phyloP scores from a whole-genome alignment of 2,329 filamentous ascomycete species.

The Monosporascus ibericus region DNA sequence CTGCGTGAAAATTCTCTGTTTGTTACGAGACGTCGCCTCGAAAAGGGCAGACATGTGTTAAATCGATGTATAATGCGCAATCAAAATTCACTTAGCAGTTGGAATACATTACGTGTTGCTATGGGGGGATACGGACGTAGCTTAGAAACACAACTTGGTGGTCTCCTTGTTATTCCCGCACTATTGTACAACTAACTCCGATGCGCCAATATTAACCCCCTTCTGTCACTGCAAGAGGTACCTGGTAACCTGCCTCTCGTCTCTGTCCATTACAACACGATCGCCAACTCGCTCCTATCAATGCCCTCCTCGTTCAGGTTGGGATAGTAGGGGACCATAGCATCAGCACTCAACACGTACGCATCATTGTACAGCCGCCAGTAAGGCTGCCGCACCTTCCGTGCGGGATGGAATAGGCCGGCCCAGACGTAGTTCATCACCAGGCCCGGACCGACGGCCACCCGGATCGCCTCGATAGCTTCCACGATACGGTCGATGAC shows the following conservation, averaged over 20 bases:
- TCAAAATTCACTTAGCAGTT: no score
- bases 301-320: slow-evolving; percentile 75
- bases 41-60: no score
- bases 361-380: slow-evolving; percentile 97
- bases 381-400: slow-evolving; percentile 91
- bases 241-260: neutral
- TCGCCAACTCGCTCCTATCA: slow-evolving; percentile 73
- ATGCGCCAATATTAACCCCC: neutral
- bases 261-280: slow-evolving; percentile 58
- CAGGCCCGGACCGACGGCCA: slow-evolving; percentile 85
- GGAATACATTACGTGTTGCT: no score
- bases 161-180: neutral
- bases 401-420: slow-evolving; percentile 90
- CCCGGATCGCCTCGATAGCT: slow-evolving; percentile 90
- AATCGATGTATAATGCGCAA: no score
- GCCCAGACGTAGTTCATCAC: slow-evolving; percentile 99
- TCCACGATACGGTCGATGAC: slow-evolving; percentile 98
- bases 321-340: slow-evolving; percentile 95
- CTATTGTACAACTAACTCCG: neutral
- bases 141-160: neutral
- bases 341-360: slow-evolving; percentile 87
- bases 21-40: no score
- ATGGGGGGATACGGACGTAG: no score
- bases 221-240: neutral
- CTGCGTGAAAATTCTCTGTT: no score